Conservation (phyloP, 164 flowering plant species). For the Litsea cubeba region DNA sequence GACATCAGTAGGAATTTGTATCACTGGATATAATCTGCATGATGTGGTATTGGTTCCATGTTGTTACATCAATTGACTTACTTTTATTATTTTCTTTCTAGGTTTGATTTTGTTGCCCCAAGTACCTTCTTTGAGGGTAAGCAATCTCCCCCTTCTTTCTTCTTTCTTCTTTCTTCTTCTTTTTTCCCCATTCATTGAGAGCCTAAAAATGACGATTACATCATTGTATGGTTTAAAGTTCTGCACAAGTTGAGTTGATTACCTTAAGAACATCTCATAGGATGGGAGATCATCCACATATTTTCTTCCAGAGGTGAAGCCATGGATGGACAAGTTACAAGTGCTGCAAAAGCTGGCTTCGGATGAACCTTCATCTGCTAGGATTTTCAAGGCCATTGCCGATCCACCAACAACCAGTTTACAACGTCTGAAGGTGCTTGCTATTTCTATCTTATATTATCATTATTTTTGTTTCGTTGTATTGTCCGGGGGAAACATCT, state of each 20-base stretch:
- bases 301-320: conserved; percentile 56
- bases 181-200: neutral
- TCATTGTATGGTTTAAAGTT: neutral
- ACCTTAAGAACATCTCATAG: conserved; percentile 10
- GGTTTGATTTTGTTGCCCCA: conserved; percentile 96
- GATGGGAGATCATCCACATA: conserved; percentile 13
- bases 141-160: conserved; percentile 1
- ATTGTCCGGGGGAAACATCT: neutral
- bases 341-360: conserved; percentile 66
- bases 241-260: conserved; percentile 4
- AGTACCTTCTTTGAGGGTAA: conserved; percentile 70
- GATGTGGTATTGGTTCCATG: neutral
- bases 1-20: neutral
- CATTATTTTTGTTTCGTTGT: neutral
- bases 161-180: neutral
- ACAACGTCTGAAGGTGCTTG: conserved; percentile 85
- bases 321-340: conserved; percentile 88
- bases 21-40: neutral
- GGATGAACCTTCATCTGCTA: conserved; percentile 42
- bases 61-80: neutral
- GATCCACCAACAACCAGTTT: conserved; percentile 99
- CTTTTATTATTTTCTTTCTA: conserved; percentile 15
- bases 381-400: conserved; percentile 90
- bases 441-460: neutral
- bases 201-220: neutral